These are phyloP conservation scores for Tolypocladium inflatum DNA, from an alignment of 2,329 filamentous ascomycete genomes.

Conservation along the genomic window DNA sequence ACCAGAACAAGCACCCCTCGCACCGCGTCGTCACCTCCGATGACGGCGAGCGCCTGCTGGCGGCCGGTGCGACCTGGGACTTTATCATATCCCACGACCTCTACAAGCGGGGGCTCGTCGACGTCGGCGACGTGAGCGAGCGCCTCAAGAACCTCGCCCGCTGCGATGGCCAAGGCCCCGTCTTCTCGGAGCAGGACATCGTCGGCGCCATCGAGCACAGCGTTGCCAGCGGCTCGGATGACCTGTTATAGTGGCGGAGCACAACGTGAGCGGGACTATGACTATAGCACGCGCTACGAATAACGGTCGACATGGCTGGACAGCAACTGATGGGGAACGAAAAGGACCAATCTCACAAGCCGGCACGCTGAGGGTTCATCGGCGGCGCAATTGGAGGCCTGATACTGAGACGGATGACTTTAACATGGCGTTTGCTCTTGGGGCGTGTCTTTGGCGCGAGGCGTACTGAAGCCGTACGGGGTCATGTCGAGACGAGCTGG, in stretches of 20 bases:
- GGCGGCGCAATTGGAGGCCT: too few relatives aligned
- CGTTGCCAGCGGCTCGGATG: constrained; percentile 67
- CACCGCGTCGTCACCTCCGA: constrained; percentile 60
- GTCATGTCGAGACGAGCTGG: not conserved
- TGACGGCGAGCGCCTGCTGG: constrained; percentile 60
- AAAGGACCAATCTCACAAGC: not conserved
- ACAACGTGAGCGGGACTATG: not conserved
- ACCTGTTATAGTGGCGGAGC: constrained; percentile 37
- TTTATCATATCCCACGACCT: constrained; percentile 73
- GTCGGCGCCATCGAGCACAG: constrained; percentile 68
- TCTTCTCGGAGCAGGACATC: constrained; percentile 73
- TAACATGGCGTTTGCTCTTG: not conserved
- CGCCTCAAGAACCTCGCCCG: constrained; percentile 63
- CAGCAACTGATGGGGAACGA: too few relatives aligned
- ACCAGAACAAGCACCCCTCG: constrained; percentile 53
- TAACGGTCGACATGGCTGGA: not conserved
- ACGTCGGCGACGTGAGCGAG: constrained; percentile 74
- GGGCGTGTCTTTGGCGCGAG: not conserved
- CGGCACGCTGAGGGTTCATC: not conserved
- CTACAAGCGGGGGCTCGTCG: constrained; percentile 67
- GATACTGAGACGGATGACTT: not conserved
- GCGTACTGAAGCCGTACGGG: not conserved
- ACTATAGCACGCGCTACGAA: not conserved
- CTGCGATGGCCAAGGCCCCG: constrained; percentile 81
- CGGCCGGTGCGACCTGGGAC: constrained; percentile 79